A percentile compares a stretch with the other conserved stretches of the same genome.
phyloP scores from a whole-genome alignment of 129 eudicot species.

The Dittrichia graveolens region DNA sequence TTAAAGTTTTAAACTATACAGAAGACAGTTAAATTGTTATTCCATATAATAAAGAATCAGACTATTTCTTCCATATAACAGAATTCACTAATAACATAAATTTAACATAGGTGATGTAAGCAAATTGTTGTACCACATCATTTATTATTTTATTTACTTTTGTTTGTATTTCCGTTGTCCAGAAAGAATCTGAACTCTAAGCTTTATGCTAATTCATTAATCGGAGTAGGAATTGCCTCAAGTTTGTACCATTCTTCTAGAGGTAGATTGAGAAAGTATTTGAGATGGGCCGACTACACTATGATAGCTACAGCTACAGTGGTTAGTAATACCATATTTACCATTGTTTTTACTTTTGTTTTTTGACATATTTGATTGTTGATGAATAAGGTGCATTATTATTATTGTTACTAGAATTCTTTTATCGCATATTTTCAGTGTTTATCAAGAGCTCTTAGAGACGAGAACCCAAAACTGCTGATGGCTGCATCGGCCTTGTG shows the following conservation, averaged over 20 bases:
- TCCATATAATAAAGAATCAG: not conserved
- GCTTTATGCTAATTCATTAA: constrained; percentile 89
- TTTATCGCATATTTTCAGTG: constrained; percentile 55
- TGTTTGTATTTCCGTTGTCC: constrained; percentile 24
- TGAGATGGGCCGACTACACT: constrained; percentile 98
- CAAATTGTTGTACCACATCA: not conserved
- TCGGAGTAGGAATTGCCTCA: constrained; percentile 96
- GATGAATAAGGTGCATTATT: not conserved
- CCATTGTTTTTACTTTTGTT: not conserved
- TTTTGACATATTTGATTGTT: not conserved
- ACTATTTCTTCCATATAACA: too few relatives aligned
- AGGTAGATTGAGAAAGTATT: constrained; percentile 74
- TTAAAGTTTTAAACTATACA: not conserved
- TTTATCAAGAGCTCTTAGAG: constrained; percentile 79
- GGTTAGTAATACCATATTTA: constrained; percentile 48
- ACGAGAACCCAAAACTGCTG: constrained; percentile 78
- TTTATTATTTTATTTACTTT: not conserved
- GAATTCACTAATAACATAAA: not conserved
- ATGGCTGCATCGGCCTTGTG: constrained; percentile 92
- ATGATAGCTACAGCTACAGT: constrained; percentile 95
- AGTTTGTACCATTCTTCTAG: constrained; percentile 91
- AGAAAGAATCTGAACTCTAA: constrained; percentile 86
- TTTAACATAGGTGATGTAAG: not conserved
- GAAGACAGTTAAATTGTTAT: not conserved
- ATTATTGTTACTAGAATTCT: not conserved